A percentile compares a stretch with the other conserved stretches of the same genome.
Evolutionary conservation across 352 stramenopile genomes (phyloP).

Genomic region (Globisporangium takayamanum): DNA sequence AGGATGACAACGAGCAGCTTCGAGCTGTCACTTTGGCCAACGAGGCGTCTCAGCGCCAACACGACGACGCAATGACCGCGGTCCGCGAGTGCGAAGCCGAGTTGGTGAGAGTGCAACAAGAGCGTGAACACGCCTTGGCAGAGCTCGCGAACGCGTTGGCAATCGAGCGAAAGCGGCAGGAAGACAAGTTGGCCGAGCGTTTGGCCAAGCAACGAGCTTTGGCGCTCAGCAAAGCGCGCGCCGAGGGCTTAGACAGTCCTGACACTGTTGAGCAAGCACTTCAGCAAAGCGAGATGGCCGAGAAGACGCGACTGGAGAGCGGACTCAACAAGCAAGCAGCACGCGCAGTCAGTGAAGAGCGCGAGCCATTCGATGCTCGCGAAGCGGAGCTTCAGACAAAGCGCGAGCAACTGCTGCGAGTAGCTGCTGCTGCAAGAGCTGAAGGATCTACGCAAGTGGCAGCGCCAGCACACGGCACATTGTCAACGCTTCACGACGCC

Average conservation of each 20-base stretch:
- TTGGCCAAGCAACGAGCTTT: constrained; percentile 14
- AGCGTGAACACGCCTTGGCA: constrained; percentile 18
- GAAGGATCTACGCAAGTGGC: background rate
- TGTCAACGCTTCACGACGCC: background rate
- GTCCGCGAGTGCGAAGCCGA: constrained; percentile 6
- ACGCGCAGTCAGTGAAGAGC: constrained; percentile 14
- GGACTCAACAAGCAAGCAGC: constrained; percentile 16
- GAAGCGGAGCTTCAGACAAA: background rate
- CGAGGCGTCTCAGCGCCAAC: background rate
- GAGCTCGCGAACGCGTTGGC: constrained; percentile 17
- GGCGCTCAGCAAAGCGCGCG: background rate
- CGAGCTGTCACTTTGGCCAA: background rate
- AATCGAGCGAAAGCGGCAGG: constrained; percentile 25
- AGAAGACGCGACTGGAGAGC: constrained; percentile 19
- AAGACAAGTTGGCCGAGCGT: constrained; percentile 29
- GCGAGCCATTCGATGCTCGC: constrained; percentile 14
- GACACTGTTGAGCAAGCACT: background rate
- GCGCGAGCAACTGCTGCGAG: constrained; percentile 5
- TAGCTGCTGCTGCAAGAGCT: constrained; percentile 17
- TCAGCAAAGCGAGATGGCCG: constrained; percentile 19
- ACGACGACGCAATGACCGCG: background rate
- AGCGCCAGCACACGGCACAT: background rate
- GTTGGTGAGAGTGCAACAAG: constrained; percentile 14
- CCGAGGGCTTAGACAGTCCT: background rate
- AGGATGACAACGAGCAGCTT: constrained; percentile 16